Base-by-base conservation (phyloP, 192 early-diverging fungal species). In the Coemansia sp. region DNA sequence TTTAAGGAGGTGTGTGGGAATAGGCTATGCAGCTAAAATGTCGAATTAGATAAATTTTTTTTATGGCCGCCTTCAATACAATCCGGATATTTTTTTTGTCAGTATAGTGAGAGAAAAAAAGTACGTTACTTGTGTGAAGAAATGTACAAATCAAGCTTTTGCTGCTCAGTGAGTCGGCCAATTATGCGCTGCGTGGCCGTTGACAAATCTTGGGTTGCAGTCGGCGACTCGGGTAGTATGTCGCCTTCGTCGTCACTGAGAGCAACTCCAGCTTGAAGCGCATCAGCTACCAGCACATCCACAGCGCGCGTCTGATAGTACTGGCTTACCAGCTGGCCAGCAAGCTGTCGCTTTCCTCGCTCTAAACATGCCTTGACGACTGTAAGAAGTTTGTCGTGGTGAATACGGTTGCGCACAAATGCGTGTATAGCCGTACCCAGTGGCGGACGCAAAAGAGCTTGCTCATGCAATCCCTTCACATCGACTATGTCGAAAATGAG, bases 401-500 rank as follows among this genome's bases (percentile, higher is more conserved):
- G 55, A 3, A 82, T 82, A 35, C 80, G 75, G 44, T 82, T 82
- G 35, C 63, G 66, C 49, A 82, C 80, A 77, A 67, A 82, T 4
- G 72, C 75, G 33, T 57, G 62, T 9, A 77, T 66, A 19, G 68
- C 59, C 17, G 21, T 70, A 23, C 72, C 66, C 60, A 69, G 32
- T 5, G 80, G 75, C 46, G 65, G 69, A 10, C 61, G 62, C 19
- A 82, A 69, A 37, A 82, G 68, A 6, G 59, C 69, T 16, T 72
- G 80, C 69, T 77, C 80, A 35, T 82, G 67, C 1, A 62, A 13
- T 5, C 58, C 66, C 35, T 47, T 61, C 3, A 40, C 17, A 38
- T 82, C 80, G 7, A 82, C n/a, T 19, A 58, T 14, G 58, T 82
- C 80, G 59, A 82, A 82, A 1, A 74, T 35, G 40, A 77, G 43